Evolutionary conservation across 169 alveolate species (phyloP).

Genomic region (Cyclospora cayetanensis): DNA sequence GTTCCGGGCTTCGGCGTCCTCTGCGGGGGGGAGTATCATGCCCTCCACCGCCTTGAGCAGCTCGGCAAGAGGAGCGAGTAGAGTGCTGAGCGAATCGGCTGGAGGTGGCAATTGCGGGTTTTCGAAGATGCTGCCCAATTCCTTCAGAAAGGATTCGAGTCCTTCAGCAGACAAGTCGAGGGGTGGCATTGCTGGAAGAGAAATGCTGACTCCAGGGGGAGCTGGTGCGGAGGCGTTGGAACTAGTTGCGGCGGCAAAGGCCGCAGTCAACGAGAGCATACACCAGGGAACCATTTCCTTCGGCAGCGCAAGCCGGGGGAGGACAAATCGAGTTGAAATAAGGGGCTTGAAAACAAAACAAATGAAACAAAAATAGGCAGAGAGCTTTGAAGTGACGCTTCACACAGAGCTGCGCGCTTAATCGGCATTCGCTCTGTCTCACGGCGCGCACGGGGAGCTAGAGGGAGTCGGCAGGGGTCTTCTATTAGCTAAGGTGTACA

Average conservation of each 20-base stretch:
- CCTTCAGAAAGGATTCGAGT: background rate
- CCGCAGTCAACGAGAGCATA: background rate
- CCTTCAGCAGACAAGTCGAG: background rate
- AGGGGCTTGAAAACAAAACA: too few relatives aligned
- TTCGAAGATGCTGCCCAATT: background rate
- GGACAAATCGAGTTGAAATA: too few relatives aligned
- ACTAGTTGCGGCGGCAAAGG: background rate
- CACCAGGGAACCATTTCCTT: too few relatives aligned
- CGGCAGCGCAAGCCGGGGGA: too few relatives aligned
- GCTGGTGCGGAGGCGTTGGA: background rate
- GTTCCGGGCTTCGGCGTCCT: background rate
- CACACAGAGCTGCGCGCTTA: too few relatives aligned
- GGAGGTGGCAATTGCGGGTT: background rate
- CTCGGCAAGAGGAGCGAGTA: background rate
- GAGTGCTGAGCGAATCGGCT: background rate
- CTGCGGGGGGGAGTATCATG: background rate
- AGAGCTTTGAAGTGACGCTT: too few relatives aligned
- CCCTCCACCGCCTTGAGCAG: background rate
- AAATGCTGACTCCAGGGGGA: background rate
- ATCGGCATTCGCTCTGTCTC: too few relatives aligned
- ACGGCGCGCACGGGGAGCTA: too few relatives aligned
- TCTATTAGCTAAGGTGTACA: too few relatives aligned
- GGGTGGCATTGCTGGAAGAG: background rate
- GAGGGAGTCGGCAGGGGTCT: too few relatives aligned
- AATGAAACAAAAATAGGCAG: too few relatives aligned